Conservation (phyloP, 495 filamentous ascomycete genomes). For the Aspergillus campestris region DNA sequence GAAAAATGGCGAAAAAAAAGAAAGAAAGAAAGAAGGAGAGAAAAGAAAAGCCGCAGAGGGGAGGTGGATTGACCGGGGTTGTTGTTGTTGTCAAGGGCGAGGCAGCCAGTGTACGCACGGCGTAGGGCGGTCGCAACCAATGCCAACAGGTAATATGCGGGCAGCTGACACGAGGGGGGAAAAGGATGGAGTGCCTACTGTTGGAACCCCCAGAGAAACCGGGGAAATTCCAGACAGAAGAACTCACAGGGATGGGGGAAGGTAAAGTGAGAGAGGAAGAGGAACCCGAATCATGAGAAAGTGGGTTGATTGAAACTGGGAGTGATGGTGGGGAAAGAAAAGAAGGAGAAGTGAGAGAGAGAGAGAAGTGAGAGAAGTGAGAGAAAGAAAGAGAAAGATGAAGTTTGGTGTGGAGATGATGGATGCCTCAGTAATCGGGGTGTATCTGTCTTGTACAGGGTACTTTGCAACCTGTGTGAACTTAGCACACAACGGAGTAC, state of each 20-base stretch:
- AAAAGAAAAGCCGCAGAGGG: neutral
- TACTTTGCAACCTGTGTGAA: too few relatives aligned
- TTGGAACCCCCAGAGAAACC: slow-evolving; percentile 8
- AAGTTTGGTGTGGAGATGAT: too few relatives aligned
- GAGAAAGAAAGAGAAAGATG: neutral
- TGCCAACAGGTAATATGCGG: slow-evolving; percentile 4
- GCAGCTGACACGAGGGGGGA: slow-evolving; percentile 3
- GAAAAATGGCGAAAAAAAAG: neutral
- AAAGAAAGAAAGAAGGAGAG: neutral
- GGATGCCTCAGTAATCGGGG: too few relatives aligned
- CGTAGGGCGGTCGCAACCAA: slow-evolving; percentile 7
- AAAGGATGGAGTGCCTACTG: slow-evolving; percentile 8
- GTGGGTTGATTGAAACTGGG: neutral
- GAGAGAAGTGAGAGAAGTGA: neutral
- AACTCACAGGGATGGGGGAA: neutral
- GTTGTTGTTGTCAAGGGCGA: slow-evolving; percentile 5
- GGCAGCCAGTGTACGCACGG: slow-evolving; percentile 2
- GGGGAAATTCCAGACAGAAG: slow-evolving; percentile 10
- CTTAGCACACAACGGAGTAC: too few relatives aligned
- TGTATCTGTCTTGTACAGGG: too few relatives aligned
- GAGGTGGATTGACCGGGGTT: neutral
- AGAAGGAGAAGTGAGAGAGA: slow-evolving; percentile 4
- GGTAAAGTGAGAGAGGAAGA: neutral
- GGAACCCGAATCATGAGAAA: neutral
- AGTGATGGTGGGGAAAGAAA: neutral